These are phyloP conservation scores for Phaseolus coccineus DNA, from an alignment of 331 rosid species.

Conservation along the genomic window DNA sequence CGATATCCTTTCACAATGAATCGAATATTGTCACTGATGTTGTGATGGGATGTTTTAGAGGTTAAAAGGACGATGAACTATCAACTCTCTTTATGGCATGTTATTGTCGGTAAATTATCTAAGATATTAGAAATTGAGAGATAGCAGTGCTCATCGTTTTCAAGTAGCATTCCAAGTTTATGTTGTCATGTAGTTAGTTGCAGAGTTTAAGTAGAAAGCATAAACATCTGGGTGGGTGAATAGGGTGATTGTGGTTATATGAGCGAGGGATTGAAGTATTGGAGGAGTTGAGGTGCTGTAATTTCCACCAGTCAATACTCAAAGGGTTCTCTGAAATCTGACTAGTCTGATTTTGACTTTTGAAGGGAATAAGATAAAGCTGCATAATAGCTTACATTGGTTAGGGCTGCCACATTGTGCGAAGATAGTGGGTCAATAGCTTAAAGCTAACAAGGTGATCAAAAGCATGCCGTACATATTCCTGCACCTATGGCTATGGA, in stretches of 20 bases:
- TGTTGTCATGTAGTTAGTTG: constrained; percentile 13
- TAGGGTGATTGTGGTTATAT: too few relatives aligned
- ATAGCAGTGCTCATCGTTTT: constrained; percentile 28
- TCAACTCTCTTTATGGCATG: constrained; percentile 31
- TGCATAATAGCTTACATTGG: background rate
- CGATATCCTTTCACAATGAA: constrained; percentile 25
- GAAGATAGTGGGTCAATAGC: constrained; percentile 59
- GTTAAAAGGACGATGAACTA: constrained; percentile 16
- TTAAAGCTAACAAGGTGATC: constrained; percentile 38
- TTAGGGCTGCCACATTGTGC: constrained; percentile 38
- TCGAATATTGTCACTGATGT: constrained; percentile 23
- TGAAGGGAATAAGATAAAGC: constrained; percentile 37
- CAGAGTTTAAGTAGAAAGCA: constrained; percentile 1
- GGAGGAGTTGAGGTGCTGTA: background rate
- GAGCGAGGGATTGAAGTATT: background rate
- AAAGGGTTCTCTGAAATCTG: constrained; percentile 38
- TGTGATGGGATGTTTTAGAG: constrained; percentile 8
- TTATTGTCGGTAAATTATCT: constrained; percentile 28
- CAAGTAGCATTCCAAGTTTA: constrained; percentile 15
- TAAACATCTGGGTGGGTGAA: background rate
- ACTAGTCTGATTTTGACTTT: constrained; percentile 48
- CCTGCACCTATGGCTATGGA: constrained; percentile 24
- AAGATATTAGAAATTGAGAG: constrained; percentile 28
- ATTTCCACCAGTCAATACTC: constrained; percentile 31
- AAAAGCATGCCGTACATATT: constrained; percentile 47